Conservation (phyloP, 2,329 filamentous ascomycete genomes). For the Botrytis porri region DNA sequence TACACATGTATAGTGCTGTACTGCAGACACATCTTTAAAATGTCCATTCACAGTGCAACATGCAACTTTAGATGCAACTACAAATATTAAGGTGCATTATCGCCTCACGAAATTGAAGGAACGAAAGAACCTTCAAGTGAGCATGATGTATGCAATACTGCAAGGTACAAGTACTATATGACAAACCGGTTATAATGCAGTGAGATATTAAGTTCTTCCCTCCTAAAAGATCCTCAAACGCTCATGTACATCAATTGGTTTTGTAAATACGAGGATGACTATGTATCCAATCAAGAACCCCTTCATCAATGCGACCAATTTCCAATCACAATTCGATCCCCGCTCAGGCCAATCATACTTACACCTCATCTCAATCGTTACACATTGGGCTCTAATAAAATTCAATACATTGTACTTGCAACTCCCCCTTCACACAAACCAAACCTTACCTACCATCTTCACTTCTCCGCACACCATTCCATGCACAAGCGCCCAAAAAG, state of each 20-base stretch:
- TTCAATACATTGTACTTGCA: not conserved
- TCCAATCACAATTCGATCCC: not conserved
- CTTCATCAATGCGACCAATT: not conserved
- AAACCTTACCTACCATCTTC: not conserved
- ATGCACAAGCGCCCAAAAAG: not conserved
- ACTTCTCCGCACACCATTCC: not conserved
- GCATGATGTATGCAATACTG: not conserved
- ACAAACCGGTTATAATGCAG: not conserved
- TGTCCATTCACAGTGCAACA: not conserved
- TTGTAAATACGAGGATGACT: not conserved
- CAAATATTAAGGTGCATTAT: not conserved
- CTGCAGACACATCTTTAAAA: not conserved
- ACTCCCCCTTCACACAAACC: not conserved
- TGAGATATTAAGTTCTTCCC: not conserved
- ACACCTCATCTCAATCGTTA: not conserved
- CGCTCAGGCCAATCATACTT: not conserved
- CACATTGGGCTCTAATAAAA: not conserved
- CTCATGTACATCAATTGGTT: not conserved
- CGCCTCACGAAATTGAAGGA: not conserved
- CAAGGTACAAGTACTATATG: slow-evolving; percentile 8
- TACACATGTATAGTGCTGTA: not conserved
- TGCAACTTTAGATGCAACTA: not conserved
- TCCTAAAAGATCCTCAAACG: not conserved
- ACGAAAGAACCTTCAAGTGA: not conserved
- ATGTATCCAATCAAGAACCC: not conserved